Conservation (phyloP, 306 rosid species). For the Arachis stenosperma region DNA sequence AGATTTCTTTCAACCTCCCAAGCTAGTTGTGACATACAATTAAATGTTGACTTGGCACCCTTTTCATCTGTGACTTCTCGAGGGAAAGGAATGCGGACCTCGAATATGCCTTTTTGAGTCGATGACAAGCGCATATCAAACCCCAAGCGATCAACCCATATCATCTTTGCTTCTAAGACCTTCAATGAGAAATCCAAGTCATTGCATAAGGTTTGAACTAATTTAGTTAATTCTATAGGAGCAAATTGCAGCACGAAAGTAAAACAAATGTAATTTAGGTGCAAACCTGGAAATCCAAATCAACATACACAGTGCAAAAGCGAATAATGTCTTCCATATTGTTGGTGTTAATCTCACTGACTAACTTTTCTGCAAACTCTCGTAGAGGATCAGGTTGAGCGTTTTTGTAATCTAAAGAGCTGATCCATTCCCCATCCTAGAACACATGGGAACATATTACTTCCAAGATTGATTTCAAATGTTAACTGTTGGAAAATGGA, state of each 20-base stretch:
- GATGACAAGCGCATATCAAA: conserved; percentile 77
- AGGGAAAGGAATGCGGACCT: conserved; percentile 85
- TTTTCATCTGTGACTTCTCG: conserved; percentile 83
- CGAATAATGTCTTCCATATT: conserved; percentile 80
- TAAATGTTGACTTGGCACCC: conserved; percentile 87
- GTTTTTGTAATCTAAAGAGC: conserved; percentile 64
- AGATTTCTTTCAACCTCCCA: conserved; percentile 94
- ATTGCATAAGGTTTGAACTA: conserved; percentile 14
- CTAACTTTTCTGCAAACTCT: conserved; percentile 68
- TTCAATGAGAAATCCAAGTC: conserved; percentile 40
- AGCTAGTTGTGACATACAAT: conserved; percentile 90
- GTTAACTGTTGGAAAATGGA: too few species aligned
- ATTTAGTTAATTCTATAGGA: neutral
- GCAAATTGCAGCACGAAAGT: conserved; percentile 19
- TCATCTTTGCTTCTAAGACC: conserved; percentile 87
- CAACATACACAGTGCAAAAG: conserved; percentile 79
- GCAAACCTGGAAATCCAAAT: conserved; percentile 79
- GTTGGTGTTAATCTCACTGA: conserved; percentile 76
- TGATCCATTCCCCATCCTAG: conserved; percentile 76
- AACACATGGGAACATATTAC: conserved; percentile 32
- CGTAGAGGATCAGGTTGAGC: conserved; percentile 94
- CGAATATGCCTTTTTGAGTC: conserved; percentile 63
- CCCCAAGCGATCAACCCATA: conserved; percentile 91
- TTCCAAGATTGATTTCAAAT: conserved; percentile 18
- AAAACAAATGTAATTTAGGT: conserved; percentile 13